Percentiles rank a stretch among this genome's conserved stretches.
Evolutionary conservation across 1,139 yeast species (phyloP).

Genomic region (Pichia sp.): DNA sequence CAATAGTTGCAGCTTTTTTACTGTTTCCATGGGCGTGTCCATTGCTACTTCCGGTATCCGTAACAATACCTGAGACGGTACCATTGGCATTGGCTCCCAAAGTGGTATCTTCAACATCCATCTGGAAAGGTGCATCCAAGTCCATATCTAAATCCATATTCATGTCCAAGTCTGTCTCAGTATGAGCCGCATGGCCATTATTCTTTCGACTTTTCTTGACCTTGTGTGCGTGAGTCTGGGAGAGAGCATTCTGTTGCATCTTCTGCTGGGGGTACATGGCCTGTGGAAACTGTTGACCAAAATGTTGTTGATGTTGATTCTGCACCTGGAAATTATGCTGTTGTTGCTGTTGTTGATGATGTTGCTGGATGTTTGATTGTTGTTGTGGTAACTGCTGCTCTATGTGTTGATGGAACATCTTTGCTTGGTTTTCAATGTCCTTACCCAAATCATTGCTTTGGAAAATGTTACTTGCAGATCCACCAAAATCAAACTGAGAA

Average conservation of each 20-base stretch:
- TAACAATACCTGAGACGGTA: too few species aligned
- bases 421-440: slow-evolving; percentile 9
- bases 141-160: slow-evolving; percentile 11
- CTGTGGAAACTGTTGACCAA: background rate
- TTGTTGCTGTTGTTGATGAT: slow-evolving; percentile 15
- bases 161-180: background rate
- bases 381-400: slow-evolving; percentile 17
- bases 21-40: too few species aligned
- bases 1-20: too few species aligned
- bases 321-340: background rate
- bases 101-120: slow-evolving; percentile 23
- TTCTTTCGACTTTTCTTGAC: too few species aligned
- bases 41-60: slow-evolving; percentile 26
- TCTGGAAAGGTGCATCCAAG: slow-evolving; percentile 22
- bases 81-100: background rate
- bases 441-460: slow-evolving; percentile 9
- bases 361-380: slow-evolving; percentile 6
- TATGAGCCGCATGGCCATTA: too few species aligned
- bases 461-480: slow-evolving; percentile 7
- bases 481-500: too few species aligned
- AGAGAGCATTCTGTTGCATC: too few species aligned
- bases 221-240: too few species aligned
- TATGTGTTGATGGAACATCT: slow-evolving; percentile 13
- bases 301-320: background rate
- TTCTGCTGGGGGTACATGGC: background rate